A percentile compares a stretch with the other conserved stretches of the same genome.
Conservation (phyloP, 2,329 filamentous ascomycete genomes). For the Chaetomiaceae sp. region DNA sequence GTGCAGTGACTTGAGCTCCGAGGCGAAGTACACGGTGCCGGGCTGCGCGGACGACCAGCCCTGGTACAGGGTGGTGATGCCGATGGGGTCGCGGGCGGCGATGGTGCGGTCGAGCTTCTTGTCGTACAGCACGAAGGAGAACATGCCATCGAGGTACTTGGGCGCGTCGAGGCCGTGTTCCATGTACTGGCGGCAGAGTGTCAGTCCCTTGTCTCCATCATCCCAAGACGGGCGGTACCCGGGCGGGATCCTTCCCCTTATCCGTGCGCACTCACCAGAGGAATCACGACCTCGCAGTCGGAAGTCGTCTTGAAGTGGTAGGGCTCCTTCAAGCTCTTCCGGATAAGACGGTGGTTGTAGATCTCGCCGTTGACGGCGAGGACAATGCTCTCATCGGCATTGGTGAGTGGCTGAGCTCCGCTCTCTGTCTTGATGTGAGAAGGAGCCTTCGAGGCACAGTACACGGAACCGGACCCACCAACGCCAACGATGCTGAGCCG, state of each 20-base stretch:
- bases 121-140: constrained; percentile 97
- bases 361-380: constrained; percentile 99
- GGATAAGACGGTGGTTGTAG: constrained; percentile 96
- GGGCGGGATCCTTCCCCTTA: background rate
- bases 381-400: constrained; percentile 78
- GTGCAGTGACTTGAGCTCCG: constrained; percentile 89
- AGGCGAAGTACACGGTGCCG: constrained; percentile 87
- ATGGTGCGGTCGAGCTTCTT: constrained; percentile 88
- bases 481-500: constrained; percentile 96
- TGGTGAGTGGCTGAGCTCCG: constrained; percentile 91
- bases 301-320: constrained; percentile 99
- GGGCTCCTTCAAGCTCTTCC: constrained; percentile 73
- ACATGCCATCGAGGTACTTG: constrained; percentile 96
- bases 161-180: constrained; percentile 88
- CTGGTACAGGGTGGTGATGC: constrained; percentile 95
- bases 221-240: background rate
- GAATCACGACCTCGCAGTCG: constrained; percentile 98
- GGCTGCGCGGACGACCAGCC: constrained; percentile 81
- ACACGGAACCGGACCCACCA: constrained; percentile 50
- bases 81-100: constrained; percentile 92
- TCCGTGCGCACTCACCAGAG: constrained; percentile 58
- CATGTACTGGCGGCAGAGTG: constrained; percentile 59
- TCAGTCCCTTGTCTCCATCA: background rate
- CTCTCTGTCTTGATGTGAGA: constrained; percentile 56
- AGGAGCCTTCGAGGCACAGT: constrained; percentile 11